A percentile compares a stretch with the other conserved stretches of the same genome.
phyloP scores from a whole-genome alignment of 768 basidiomycete species.

The Boletus sp. region DNA sequence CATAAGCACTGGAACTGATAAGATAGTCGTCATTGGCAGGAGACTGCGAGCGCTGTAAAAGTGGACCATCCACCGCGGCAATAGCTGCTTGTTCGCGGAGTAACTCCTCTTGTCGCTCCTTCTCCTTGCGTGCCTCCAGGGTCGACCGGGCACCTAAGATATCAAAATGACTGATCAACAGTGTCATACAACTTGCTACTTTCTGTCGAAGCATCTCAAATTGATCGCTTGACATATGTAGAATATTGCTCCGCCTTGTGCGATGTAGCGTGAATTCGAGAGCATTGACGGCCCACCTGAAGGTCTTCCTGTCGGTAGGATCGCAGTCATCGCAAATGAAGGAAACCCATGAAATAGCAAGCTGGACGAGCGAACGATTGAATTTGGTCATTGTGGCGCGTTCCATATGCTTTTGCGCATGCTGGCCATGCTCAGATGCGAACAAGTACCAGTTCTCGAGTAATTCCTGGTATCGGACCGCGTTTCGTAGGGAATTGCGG shows the following conservation, averaged over 20 bases:
- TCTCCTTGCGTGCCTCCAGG: constrained; percentile 85
- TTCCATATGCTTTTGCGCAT: constrained; percentile 88
- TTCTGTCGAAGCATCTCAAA: constrained; percentile 89
- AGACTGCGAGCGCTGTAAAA: constrained; percentile 41
- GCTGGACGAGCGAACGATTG: constrained; percentile 77
- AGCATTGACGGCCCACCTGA: constrained; percentile 97
- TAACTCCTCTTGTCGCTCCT: constrained; percentile 74
- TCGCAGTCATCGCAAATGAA: constrained; percentile 99
- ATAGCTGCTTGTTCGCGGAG: constrained; percentile 54
- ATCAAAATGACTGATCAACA: constrained; percentile 97
- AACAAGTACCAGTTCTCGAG: constrained; percentile 94
- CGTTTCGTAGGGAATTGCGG: constrained; percentile 58
- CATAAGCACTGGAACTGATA: constrained; percentile 30
- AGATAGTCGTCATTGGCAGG: constrained; percentile 38
- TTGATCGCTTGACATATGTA: constrained; percentile 83
- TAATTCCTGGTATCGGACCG: constrained; percentile 74
- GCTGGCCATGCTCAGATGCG: constrained; percentile 93
- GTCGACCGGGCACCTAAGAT: constrained; percentile 92
- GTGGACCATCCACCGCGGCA: constrained; percentile 45
- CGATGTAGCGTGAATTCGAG: constrained; percentile 89
- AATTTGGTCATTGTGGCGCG: constrained; percentile 66
- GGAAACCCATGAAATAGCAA: constrained; percentile 96
- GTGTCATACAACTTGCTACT: constrained; percentile 93
- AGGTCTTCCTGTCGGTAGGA: constrained; percentile 91
- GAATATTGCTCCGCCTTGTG: constrained; percentile 84